These are phyloP conservation scores for Yamadazyma diospyri DNA, from an alignment of 1,139 yeast genomes.

Conservation along the genomic window DNA sequence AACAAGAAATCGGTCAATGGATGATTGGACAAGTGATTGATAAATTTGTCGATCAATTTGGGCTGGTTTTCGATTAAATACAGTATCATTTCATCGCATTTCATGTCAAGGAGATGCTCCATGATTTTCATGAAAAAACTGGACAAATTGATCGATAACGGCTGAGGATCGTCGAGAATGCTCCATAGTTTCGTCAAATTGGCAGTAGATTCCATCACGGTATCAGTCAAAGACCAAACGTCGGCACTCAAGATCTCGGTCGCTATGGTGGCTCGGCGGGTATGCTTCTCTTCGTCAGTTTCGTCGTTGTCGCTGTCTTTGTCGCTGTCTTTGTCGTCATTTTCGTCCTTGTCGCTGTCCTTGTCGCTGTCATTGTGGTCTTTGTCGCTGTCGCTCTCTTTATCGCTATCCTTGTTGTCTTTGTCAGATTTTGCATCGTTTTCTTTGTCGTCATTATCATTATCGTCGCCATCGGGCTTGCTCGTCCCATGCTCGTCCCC, in stretches of 20 bases:
- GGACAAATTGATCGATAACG: slow-evolving; percentile 73
- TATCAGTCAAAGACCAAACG: slow-evolving; percentile 91
- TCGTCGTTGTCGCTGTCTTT: slow-evolving; percentile 30
- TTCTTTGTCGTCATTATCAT: slow-evolving; percentile 13
- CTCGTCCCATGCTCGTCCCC: slow-evolving; percentile 1
- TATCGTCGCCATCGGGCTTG: slow-evolving; percentile 6
- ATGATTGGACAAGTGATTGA: slow-evolving; percentile 78
- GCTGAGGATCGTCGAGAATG: slow-evolving; percentile 53
- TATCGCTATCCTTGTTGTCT: slow-evolving; percentile 11
- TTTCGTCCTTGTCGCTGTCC: slow-evolving; percentile 15
- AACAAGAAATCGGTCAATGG: slow-evolving; percentile 82
- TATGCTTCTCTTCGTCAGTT: slow-evolving; percentile 50
- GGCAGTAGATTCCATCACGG: slow-evolving; percentile 73
- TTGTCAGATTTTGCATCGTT: slow-evolving; percentile 3
- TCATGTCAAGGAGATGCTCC: slow-evolving; percentile 89
- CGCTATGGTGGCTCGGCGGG: slow-evolving; percentile 78
- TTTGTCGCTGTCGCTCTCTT: slow-evolving; percentile 4
- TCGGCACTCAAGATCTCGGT: slow-evolving; percentile 90
- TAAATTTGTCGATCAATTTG: slow-evolving; percentile 61
- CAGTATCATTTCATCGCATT: slow-evolving; percentile 75
- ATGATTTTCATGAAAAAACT: slow-evolving; percentile 91
- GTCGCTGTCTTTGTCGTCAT: slow-evolving; percentile 15
- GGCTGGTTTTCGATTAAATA: slow-evolving; percentile 64
- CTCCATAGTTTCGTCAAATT: slow-evolving; percentile 75
- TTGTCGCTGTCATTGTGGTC: slow-evolving; percentile 13